phyloP scores from a whole-genome alignment of 352 stramenopile species.

The Pythium brachiatum region DNA sequence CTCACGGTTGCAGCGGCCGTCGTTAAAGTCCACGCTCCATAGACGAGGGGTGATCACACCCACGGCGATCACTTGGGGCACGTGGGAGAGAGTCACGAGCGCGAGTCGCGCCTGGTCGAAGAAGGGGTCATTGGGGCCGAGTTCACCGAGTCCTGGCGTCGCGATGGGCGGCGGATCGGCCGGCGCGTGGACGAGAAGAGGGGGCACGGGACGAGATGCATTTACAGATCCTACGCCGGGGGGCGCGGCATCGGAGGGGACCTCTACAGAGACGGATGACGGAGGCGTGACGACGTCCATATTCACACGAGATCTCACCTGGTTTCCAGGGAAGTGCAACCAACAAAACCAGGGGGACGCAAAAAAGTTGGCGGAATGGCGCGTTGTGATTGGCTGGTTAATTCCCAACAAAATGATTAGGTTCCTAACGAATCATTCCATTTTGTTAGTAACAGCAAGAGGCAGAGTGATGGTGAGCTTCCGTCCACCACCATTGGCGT shows the following conservation, averaged over 20 bases:
- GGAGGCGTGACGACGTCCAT: background rate
- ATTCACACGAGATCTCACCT: background rate
- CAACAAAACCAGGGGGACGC: background rate
- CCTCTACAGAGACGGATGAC: background rate
- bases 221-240: background rate
- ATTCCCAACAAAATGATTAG: background rate
- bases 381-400: background rate
- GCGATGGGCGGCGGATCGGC: conserved; percentile 10
- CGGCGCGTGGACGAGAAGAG: background rate
- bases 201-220: background rate
- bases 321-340: background rate
- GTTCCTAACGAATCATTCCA: background rate
- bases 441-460: background rate
- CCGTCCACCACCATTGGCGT: background rate
- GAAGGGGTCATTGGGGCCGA: conserved; percentile 26
- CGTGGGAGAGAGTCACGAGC: conserved; percentile 15
- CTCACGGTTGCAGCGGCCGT: conserved; percentile 20
- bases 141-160: conserved; percentile 14
- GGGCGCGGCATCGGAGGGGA: background rate
- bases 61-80: conserved; percentile 22
- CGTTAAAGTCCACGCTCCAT: conserved; percentile 21
- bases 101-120: conserved; percentile 18
- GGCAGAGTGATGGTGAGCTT: background rate
- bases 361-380: background rate
- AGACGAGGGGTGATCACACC: conserved; percentile 17